Evolutionary conservation across 352 stramenopile genomes (phyloP), one percentile per base, ranked within the genome.

Genomic region (Phytophthora melonis): DNA sequence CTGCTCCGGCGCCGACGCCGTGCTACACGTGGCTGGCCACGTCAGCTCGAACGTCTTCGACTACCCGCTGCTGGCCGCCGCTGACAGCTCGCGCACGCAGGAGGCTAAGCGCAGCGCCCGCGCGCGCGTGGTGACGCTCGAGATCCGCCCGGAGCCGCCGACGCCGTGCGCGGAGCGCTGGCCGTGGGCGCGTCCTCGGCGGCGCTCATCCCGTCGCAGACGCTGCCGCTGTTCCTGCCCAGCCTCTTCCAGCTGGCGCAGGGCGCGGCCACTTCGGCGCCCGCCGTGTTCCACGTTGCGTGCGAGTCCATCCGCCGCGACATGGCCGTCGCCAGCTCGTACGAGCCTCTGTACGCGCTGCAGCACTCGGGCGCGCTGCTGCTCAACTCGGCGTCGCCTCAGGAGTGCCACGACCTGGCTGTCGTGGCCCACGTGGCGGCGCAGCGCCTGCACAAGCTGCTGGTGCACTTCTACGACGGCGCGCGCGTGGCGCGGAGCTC

Each of bases 391-490:
- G 76, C 79, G 14, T 91, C 60, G 11, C 73, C 87, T 10, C 87
- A 94, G 66, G 89, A 95, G 66, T 89, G 83, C 59, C 89, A 96
- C 70, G 89, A 96, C 66, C 62, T 96, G 5, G 86, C 88, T 0
- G 79, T 96, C 9, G 84, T 94, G 19, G 87, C 88, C 3, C 87
- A 96, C 65, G 79, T 96, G 54, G 86, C 84, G 6, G 86, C 87
- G 21, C 62, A 81, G 63, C 81, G 83, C 0, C 79, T 92, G 27
- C 73, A 78, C 56, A 91, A 91, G 68, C 77, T 93, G 25, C 64
- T 92, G 30, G 78, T 96, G 25, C 85, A 94, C 78, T 95, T 96
- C 60, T 96, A 93, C 69, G 89, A 96, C 58, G 87, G 87, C 25
- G 72, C 84, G 32, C 87, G 87, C 61, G 82, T 94, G 11, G 83